A percentile compares a stretch with the other conserved stretches of the same genome.
phyloP scores from a whole-genome alignment of 805 yeast species.

The Sugiyamaella boreocaroliniensis region DNA sequence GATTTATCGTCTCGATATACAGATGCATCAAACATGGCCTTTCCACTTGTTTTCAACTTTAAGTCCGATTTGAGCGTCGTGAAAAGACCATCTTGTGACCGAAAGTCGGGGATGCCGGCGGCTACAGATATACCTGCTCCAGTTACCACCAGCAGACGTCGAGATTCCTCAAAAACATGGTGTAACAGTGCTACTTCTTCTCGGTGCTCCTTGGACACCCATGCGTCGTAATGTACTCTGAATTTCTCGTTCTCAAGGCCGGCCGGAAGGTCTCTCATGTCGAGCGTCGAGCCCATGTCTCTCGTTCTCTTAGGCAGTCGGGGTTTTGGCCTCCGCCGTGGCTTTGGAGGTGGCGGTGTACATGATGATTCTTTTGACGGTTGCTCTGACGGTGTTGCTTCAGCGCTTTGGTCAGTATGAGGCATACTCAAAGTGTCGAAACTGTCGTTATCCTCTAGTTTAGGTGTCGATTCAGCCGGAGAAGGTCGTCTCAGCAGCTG shows the following conservation, averaged over 20 bases:
- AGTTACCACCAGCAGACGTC: slow-evolving; percentile 55
- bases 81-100: slow-evolving; percentile 69
- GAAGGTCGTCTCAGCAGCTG: neutral
- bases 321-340: slow-evolving; percentile 9
- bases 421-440: too few species aligned
- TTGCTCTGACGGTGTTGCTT: neutral
- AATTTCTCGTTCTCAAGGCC: neutral
- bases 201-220: slow-evolving; percentile 6
- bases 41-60: slow-evolving; percentile 44
- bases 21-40: slow-evolving; percentile 71
- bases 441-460: too few species aligned
- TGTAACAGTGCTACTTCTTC: slow-evolving; percentile 40
- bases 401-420: too few species aligned
- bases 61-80: slow-evolving; percentile 39
- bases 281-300: slow-evolving; percentile 7
- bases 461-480: too few species aligned
- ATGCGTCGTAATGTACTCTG: neutral
- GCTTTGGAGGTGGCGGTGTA: neutral
- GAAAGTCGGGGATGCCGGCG: slow-evolving; percentile 84
- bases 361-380: neutral
- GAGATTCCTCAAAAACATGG: slow-evolving; percentile 49
- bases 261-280: slow-evolving; percentile 2
- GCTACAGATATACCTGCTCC: slow-evolving; percentile 92
- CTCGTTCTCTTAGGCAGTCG: slow-evolving; percentile 11
- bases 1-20: slow-evolving; percentile 61